These are phyloP conservation scores for Calamus simplicifolius DNA, from an alignment of 176 grass and related monocot genomes.

Conservation along the genomic window DNA sequence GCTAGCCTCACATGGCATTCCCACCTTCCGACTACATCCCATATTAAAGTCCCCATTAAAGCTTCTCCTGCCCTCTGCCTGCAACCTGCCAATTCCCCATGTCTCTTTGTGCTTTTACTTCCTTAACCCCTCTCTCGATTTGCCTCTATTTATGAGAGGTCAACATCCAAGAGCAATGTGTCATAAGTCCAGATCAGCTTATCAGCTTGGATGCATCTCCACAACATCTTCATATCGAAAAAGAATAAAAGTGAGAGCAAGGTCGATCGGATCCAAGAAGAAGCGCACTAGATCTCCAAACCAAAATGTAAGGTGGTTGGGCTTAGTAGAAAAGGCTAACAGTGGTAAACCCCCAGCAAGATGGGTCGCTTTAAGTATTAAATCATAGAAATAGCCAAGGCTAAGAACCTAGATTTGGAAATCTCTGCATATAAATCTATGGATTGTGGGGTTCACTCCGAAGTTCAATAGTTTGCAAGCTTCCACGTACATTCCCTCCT, in stretches of 20 bases:
- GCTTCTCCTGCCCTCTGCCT: conserved; percentile 32
- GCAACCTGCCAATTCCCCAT: conserved; percentile 23
- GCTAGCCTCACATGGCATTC: conserved; percentile 22
- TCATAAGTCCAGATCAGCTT: not conserved
- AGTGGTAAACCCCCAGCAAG: not conserved
- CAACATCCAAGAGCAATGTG: conserved; percentile 39
- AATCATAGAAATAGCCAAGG: not conserved
- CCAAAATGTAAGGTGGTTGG: not conserved
- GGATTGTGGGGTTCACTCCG: not conserved
- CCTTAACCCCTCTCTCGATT: not conserved
- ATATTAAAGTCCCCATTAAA: conserved; percentile 65
- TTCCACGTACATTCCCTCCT: conserved; percentile 52
- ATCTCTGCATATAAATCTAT: too few relatives aligned
- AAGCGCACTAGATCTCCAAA: not conserved
- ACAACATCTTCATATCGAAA: not conserved
- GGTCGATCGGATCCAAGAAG: too few relatives aligned
- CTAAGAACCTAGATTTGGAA: conserved; percentile 3
- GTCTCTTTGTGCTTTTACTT: conserved; percentile 6
- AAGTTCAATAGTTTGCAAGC: not conserved
- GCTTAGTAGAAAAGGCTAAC: not conserved
- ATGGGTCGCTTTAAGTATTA: not conserved
- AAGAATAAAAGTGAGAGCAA: not conserved
- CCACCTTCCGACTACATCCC: conserved; percentile 6
- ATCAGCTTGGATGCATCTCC: not conserved
- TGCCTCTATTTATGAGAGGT: conserved; percentile 35